Base-by-base conservation (phyloP, 1,139 yeast species). In the Kazachstania sp. region DNA sequence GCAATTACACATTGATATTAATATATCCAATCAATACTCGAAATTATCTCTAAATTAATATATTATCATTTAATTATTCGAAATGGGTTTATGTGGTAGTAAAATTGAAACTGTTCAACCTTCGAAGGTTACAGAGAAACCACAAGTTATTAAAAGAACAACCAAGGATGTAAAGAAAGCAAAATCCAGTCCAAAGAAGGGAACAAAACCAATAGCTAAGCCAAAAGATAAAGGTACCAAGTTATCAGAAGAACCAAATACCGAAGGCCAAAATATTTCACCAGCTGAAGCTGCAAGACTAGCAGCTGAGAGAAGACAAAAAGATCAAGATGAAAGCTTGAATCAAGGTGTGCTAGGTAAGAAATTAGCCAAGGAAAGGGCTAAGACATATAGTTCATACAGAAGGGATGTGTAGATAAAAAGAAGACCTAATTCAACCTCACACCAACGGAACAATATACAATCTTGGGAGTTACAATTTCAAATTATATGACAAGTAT, bases 221-320 rank as follows among this genome's bases (percentile, higher is more conserved):
- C 35, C 18, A 18, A 34, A 52, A 44, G 42, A 32, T 54, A 47
- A 35, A 47, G 28, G 48, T 47, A 8, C 45, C 46, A 39, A 53
- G 47, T 43, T 46, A 39, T 13, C 34, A 20, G 37, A 39, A 41
- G 49, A 37, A 23, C 45, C 9, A 23, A 28, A 31, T 12, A 48
- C 41, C 37, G 48, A 42, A 13, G 37, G 26, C 16, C 40, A 39
- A 3, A 48, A 51, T 12, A 26, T 57, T 12, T 47, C 64, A 9
- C 63, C 67, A 2, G 47, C 50, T 23, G 65, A 60, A 36, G 67
- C 67, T 6, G 66, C 67, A 4, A 53, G 61, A 39, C 37, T 55
- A 18, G 67, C 67, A 3, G 66, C 67, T 3, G 66, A 63, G 39
- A 57, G 56, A 46, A 50, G 67, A 44, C 42, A 51, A 8, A 53